Percentiles rank a stretch among this genome's conserved stretches.
Evolutionary conservation across 441 rosid species (phyloP).

Genomic region (Pelargonium fulgidum): DNA sequence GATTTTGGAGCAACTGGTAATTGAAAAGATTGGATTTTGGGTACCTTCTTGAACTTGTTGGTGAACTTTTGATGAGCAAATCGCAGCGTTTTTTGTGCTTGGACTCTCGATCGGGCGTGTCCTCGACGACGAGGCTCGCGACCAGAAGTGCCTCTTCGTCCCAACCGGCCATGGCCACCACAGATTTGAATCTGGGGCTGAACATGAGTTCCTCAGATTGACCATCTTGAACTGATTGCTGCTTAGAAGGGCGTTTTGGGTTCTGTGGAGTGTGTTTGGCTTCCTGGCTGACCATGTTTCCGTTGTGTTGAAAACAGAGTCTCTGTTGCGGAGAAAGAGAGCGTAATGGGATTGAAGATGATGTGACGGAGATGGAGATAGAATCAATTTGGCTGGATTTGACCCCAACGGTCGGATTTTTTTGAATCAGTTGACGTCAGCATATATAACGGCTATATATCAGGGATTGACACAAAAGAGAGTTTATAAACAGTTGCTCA

Average conservation of each 20-base stretch:
- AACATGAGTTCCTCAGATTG: constrained; percentile 35
- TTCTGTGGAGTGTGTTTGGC: constrained; percentile 25
- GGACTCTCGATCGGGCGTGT: constrained; percentile 65
- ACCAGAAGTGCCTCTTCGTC: constrained; percentile 77
- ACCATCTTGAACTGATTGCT: constrained; percentile 23
- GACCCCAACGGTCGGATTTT: constrained; percentile 49
- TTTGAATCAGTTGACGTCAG: background rate
- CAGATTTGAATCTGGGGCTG: constrained; percentile 82
- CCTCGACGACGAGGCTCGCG: constrained; percentile 74
- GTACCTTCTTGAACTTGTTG: constrained; percentile 62
- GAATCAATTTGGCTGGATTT: background rate
- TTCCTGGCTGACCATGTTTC: constrained; percentile 42
- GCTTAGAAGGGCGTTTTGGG: constrained; percentile 6
- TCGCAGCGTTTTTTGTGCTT: constrained; percentile 56
- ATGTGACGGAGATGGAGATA: constrained; percentile 7
- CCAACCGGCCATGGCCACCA: constrained; percentile 97
- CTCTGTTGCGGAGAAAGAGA: constrained; percentile 10
- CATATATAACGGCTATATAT: constrained; percentile 33
- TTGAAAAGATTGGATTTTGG: background rate
- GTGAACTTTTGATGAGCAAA: constrained; percentile 56
- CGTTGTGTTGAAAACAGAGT: background rate
- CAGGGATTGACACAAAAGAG: background rate
- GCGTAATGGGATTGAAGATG: background rate
- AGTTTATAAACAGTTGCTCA: background rate
- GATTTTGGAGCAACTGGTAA: background rate